phyloP scores from a whole-genome alignment of 208 protist genomes.

The Crithidia bombi region DNA sequence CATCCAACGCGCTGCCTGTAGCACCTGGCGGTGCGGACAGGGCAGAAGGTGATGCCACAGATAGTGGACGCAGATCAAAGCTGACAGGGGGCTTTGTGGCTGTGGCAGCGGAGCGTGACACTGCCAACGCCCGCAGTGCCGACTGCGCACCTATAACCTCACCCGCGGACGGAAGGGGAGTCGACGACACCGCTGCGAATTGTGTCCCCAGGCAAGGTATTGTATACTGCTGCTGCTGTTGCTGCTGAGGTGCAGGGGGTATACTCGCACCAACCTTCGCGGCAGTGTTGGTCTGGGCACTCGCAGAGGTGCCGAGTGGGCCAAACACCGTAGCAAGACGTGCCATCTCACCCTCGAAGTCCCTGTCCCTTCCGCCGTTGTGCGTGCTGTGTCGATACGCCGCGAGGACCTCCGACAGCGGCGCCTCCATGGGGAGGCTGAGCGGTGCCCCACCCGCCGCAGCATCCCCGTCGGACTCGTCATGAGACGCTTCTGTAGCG shows the following conservation, averaged over 20 bases:
- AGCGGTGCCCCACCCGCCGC: neutral
- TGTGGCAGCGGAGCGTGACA: neutral
- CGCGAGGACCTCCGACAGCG: neutral
- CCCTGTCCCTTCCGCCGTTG: neutral
- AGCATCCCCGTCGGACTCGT: neutral
- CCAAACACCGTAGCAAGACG: neutral
- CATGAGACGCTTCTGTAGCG: neutral
- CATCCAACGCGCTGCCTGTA: neutral
- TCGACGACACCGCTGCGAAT: neutral
- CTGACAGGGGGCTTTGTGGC: neutral
- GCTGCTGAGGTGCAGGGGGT: neutral
- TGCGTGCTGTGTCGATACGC: neutral
- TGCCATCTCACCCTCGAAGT: neutral
- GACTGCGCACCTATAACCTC: too few species aligned
- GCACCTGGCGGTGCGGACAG: neutral
- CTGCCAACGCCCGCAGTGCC: neutral
- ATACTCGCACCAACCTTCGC: too few species aligned
- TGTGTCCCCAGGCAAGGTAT: neutral
- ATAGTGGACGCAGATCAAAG: neutral
- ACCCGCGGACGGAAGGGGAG: too few species aligned
- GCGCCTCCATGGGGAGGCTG: neutral
- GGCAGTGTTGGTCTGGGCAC: neutral
- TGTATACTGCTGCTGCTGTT: too few species aligned
- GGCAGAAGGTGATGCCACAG: neutral
- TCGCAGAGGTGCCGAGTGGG: neutral